Base-by-base conservation (phyloP, 2,329 filamentous ascomycete genomes). In the Exophiala viscosa region DNA sequence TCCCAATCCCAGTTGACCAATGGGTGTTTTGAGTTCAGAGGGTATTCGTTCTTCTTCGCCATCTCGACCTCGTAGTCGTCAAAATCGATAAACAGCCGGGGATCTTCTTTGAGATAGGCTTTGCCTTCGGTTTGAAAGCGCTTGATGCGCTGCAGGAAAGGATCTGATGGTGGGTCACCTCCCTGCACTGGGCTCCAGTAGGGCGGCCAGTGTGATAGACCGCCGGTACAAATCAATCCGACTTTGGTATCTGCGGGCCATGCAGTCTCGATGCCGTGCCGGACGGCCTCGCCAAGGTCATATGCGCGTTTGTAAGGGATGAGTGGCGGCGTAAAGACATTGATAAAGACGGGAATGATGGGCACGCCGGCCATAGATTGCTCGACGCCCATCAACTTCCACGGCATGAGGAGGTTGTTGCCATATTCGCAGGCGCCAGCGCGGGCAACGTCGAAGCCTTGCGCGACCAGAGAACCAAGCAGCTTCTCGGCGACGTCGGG, bases 51-150 rank as follows among this genome's bases (percentile, higher is more conserved):
- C 54, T 62, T 65, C 36, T 51, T 54, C 3, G 64, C 64, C 63
- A 65, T 66, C 48, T 66, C 63, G n/a, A 65, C 56, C 42, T 67
- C 64, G 44, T 67, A 66, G 28, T 66, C 62, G 48, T 66, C 61
- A 44, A 66, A 62, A 20, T 65, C 48, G 14, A 64, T 60, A 41
- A 66, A 65, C 23, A 67, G 51, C 20, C 63, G 59, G 1, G 64
- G 65, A 33, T 65, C 52, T 14, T 57, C 52, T 39, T 62, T 52
- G 31, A 65, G 49, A 14, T 63, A 58, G 10, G 44, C 31, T 43
- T 63, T 62, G 34, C 65, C 64, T 17, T 61, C 55, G 10, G 64
- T 66, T 42, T 66, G 63, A 45, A 62, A 66, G 44, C 61, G 52
- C 51, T 65, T 67, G 63, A 66, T 67, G 14, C 60, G 52, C 18